A percentile compares a stretch with the other conserved stretches of the same genome.
Evolutionary conservation across 2,329 filamentous ascomycete species (phyloP).

Genomic region (Sclerotinia spermophila): DNA sequence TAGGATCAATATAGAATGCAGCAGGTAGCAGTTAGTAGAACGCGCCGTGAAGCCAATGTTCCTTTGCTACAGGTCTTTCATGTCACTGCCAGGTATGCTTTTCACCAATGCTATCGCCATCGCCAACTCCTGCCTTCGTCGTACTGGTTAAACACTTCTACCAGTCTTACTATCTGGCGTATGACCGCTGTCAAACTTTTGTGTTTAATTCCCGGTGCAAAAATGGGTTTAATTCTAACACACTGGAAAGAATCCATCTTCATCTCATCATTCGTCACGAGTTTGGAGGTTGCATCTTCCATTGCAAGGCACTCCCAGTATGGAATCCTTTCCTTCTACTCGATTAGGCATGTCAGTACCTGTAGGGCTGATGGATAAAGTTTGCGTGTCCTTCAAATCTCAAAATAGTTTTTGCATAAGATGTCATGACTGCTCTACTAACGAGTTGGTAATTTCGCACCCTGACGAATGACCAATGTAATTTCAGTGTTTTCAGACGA

Average conservation of each 20-base stretch:
- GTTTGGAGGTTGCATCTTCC: not conserved
- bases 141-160: no score
- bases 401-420: not conserved
- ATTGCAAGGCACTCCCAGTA: not conserved
- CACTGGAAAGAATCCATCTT: not conserved
- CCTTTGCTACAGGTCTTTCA: no score
- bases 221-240: not conserved
- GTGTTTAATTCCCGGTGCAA: not conserved
- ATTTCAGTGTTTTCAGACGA: not conserved
- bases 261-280: not conserved
- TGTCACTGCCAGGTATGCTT: no score
- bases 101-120: not conserved
- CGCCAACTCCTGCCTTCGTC: not conserved
- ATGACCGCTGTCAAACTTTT: no score
- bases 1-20: not conserved
- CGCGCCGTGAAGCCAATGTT: not conserved
- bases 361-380: not conserved
- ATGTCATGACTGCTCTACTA: not conserved
- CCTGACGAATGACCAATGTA: not conserved
- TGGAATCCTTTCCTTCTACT: not conserved
- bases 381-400: not conserved
- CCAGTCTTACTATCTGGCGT: no score
- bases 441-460: not conserved
- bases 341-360: not conserved
- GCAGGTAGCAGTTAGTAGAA: not conserved